Percentiles rank a stretch among this genome's conserved stretches.
Conservation (phyloP, 78 protist genomes). For the Planoprotostelium fungivorum region DNA sequence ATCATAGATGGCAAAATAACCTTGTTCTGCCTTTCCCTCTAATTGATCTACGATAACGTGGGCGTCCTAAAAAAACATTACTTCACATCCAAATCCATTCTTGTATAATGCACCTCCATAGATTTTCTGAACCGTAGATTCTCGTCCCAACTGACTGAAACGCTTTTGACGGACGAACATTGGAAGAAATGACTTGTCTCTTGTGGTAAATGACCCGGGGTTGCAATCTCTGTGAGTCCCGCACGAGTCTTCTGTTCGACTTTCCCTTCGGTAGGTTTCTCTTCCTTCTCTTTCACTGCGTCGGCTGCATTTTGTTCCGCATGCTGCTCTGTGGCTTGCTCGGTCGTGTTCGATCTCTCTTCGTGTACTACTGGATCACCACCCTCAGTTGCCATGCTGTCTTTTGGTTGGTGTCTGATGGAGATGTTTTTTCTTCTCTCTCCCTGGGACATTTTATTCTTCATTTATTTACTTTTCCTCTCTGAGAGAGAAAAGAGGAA, state of each 20-base stretch:
- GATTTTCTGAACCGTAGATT: slow-evolving; percentile 54
- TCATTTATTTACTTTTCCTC: too few relatives aligned
- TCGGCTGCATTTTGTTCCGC: too few relatives aligned
- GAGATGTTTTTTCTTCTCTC: too few relatives aligned
- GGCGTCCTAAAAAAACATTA: slow-evolving; percentile 22
- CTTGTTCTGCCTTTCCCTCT: slow-evolving; percentile 30
- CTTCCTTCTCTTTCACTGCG: too few relatives aligned
- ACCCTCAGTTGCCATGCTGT: too few relatives aligned
- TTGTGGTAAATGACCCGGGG: background rate
- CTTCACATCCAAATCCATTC: too few relatives aligned
- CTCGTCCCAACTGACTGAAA: slow-evolving; percentile 41
- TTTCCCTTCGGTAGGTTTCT: background rate
- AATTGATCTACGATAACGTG: slow-evolving; percentile 47
- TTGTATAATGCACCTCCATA: slow-evolving; percentile 25
- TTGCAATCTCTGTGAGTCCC: background rate
- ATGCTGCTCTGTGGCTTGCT: too few relatives aligned
- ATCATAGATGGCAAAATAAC: slow-evolving; percentile 58
- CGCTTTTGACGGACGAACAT: slow-evolving; percentile 38
- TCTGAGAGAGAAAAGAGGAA: too few relatives aligned
- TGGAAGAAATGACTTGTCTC: background rate
- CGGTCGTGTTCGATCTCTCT: too few relatives aligned
- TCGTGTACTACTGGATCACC: too few relatives aligned
- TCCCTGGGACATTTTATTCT: too few relatives aligned
- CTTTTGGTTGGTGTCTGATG: too few relatives aligned
- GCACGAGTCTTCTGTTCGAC: background rate